Evolutionary conservation across 768 basidiomycete genomes (phyloP).

Genomic region (Leccinum subtestaceum): DNA sequence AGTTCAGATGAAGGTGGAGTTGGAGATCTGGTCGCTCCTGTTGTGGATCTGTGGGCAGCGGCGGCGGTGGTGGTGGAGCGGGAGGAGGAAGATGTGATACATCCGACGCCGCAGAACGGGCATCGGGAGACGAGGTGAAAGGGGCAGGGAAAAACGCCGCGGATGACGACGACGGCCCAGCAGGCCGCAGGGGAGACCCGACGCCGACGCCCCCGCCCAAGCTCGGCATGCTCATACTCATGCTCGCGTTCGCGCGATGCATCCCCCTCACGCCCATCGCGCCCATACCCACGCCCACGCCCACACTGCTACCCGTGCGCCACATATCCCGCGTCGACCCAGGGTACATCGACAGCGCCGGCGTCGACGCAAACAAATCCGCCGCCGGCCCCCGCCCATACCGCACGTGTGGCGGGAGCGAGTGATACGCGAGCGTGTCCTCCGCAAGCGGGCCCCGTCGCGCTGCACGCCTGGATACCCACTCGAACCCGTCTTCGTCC

Average conservation of each 20-base stretch:
- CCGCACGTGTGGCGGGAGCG: constrained; percentile 70
- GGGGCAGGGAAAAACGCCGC: constrained; percentile 34
- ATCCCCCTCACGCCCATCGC: constrained; percentile 8
- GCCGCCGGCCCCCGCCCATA: constrained; percentile 56
- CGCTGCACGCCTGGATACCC: constrained; percentile 68
- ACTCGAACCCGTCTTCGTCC: constrained; percentile 76
- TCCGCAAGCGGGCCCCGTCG: constrained; percentile 47
- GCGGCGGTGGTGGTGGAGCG: background rate
- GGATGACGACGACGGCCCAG: background rate
- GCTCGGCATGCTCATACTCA: constrained; percentile 36
- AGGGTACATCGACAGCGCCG: constrained; percentile 35
- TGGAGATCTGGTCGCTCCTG: constrained; percentile 66
- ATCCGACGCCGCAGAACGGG: constrained; percentile 10
- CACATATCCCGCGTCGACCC: constrained; percentile 44
- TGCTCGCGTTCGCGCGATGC: background rate
- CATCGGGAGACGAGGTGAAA: constrained; percentile 28
- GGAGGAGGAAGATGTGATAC: background rate
- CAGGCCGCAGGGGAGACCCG: background rate
- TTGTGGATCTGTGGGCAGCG: constrained; percentile 24
- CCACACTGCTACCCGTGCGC: constrained; percentile 21
- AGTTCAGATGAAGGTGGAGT: constrained; percentile 79
- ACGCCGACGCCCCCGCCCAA: constrained; percentile 15
- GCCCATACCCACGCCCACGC: background rate
- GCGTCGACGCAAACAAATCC: constrained; percentile 59
- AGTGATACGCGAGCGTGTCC: constrained; percentile 58